Percentiles rank a stretch among this genome's conserved stretches.
phyloP scores from a whole-genome alignment of 2,329 filamentous ascomycete genomes.

The Alternaria sp. region DNA sequence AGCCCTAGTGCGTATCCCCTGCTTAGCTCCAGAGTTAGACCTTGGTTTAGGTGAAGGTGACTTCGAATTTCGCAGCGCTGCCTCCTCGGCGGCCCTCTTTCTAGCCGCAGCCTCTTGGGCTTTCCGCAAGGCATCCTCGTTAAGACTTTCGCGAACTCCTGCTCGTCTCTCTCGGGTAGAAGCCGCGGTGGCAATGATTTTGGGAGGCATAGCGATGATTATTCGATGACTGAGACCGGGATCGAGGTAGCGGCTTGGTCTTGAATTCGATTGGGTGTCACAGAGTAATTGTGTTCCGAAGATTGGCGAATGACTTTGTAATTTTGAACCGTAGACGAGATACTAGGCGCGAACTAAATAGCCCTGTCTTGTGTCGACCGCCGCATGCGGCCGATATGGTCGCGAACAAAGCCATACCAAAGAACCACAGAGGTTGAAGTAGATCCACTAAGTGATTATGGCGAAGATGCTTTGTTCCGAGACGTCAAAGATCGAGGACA shows the following conservation, averaged over 20 bases:
- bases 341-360: slow-evolving; percentile 7
- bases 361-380: not conserved
- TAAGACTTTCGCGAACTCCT: not conserved
- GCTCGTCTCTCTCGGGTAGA: not conserved
- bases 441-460: not conserved
- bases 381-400: not conserved
- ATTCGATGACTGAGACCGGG: not conserved
- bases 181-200: not conserved
- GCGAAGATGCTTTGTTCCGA: slow-evolving; percentile 4
- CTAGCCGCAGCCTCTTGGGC: not conserved
- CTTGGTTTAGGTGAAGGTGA: not conserved
- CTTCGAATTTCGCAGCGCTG: too few relatives aligned
- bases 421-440: not conserved
- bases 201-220: not conserved
- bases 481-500: not conserved
- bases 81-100: not conserved
- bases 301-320: not conserved
- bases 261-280: not conserved
- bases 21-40: not conserved
- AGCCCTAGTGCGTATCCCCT: not conserved
- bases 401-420: slow-evolving; percentile 10
- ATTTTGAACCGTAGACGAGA: not conserved
- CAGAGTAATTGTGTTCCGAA: not conserved
- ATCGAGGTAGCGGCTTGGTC: not conserved
- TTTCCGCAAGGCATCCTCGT: not conserved